A percentile compares a stretch with the other conserved stretches of the same genome.
Conservation (phyloP, 257 asterid genomes). For the Hygrophila difformis region DNA sequence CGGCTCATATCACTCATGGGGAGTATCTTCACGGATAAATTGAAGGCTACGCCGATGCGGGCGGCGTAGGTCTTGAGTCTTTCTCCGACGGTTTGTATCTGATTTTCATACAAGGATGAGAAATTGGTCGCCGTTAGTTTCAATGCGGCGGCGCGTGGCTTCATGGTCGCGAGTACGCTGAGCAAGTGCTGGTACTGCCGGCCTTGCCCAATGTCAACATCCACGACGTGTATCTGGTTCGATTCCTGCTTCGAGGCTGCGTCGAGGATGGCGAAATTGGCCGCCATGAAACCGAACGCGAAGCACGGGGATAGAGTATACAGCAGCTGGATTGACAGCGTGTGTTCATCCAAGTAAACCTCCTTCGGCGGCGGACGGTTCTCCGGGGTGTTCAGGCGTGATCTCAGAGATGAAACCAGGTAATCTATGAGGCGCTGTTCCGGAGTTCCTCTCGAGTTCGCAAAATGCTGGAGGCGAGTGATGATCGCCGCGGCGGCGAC, state of each 20-base stretch:
- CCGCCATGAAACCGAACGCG: conserved; percentile 70
- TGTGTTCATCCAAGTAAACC: conserved; percentile 33
- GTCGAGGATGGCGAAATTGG: conserved; percentile 52
- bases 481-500: conserved; percentile 38
- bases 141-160: conserved; percentile 20
- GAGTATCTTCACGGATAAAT: conserved; percentile 17
- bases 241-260: conserved; percentile 22
- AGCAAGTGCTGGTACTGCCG: conserved; percentile 55
- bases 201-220: conserved; percentile 57
- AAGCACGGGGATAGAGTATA: conserved; percentile 56
- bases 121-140: conserved; percentile 41
- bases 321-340: conserved; percentile 28
- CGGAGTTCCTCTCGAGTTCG: conserved; percentile 36
- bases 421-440: conserved; percentile 39
- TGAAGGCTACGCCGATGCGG: conserved; percentile 33
- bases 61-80: conserved; percentile 24
- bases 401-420: conserved; percentile 20
- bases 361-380: conserved; percentile 28
- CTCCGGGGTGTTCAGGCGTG: conserved; percentile 41
- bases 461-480: conserved; percentile 51
- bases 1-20: conserved; percentile 26
- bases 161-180: conserved; percentile 47
- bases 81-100: conserved; percentile 21
- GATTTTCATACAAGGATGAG: conserved; percentile 23
- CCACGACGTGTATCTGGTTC: conserved; percentile 46